Percentiles rank a stretch among this genome's conserved stretches.
Evolutionary conservation across 1,284 basidiomycete species (phyloP).

Genomic region (Nidula niveotomentosa): DNA sequence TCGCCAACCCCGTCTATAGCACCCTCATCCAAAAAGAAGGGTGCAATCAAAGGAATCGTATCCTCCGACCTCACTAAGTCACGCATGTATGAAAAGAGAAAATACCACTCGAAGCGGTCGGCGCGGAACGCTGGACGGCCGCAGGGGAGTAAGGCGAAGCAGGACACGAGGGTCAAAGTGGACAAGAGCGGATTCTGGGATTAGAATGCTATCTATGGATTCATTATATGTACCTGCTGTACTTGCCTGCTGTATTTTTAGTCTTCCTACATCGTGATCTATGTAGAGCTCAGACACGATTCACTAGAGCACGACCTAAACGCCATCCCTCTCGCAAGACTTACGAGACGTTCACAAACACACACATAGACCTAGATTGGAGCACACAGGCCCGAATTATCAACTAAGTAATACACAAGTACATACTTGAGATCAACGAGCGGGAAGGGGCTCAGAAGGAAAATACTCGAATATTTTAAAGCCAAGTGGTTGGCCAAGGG

Average conservation of each 20-base stretch:
- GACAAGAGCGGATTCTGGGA: conserved; percentile 68
- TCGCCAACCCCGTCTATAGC: conserved; percentile 24
- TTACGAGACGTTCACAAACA: too few species aligned
- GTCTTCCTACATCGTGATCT: too few species aligned
- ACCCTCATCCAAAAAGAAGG: neutral
- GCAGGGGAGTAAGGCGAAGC: conserved; percentile 85
- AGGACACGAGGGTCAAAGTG: conserved; percentile 64
- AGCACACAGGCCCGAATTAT: neutral
- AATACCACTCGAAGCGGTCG: conserved; percentile 72
- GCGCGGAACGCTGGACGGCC: conserved; percentile 66
- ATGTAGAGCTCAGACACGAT: too few species aligned
- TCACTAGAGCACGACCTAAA: too few species aligned
- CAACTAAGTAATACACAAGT: neutral
- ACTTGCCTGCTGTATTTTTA: too few species aligned
- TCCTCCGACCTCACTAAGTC: conserved; percentile 61
- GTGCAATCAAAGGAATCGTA: conserved; percentile 57
- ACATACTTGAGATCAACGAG: neutral
- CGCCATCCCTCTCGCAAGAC: too few species aligned
- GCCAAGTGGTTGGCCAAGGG: neutral
- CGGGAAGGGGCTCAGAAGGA: neutral
- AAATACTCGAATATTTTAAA: neutral
- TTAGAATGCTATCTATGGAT: conserved; percentile 18
- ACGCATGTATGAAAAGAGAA: conserved; percentile 65
- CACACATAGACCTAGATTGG: neutral
- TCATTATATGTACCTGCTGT: too few species aligned